Evolutionary conservation across 2,329 filamentous ascomycete genomes (phyloP), one percentile per base, ranked within the genome.

Genomic region (Diaporthe humulicola): DNA sequence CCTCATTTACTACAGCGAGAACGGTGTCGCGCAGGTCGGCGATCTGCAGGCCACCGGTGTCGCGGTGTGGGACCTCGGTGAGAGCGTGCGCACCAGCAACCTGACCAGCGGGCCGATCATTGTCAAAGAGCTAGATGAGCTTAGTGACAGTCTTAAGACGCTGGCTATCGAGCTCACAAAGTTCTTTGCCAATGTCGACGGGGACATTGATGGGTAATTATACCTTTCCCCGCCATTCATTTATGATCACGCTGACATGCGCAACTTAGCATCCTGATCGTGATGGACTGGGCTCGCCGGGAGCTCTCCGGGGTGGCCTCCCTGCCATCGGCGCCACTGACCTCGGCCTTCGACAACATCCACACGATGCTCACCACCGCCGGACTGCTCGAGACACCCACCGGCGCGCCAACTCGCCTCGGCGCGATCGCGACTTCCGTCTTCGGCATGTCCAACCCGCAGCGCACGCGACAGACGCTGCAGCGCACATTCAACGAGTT

Each of bases 221-320:
- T 73, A 71, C 64, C 3, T 33, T 30, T 67, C n/a, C 8, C 6
- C 22, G n/a, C 45, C 61, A 69, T 25, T 5, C 10, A 30, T 61
- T 36, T 15, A 4, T 25, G 38, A 17, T 22, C 9, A 36, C 28
- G 30, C 54, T 64, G 22, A 74, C 38, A 25, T 48, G 17, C 17
- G 6, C 10, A 58, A 36, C 9, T 9, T 17, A 93, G 93, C 75
- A 98, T 98, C 78, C 89, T 98, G 48, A 93, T 97, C 76, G 95
- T 97, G 70, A 98, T 98, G 95, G 95, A 98, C 81, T 98, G 96
- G 96, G 94, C 95, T 19, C 93, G 93, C 81, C 92, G 95, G 77
- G 95, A 98, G 83, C 90, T 98, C 19, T 88, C 92, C 75, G 92
- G 92, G 60, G 86, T 97, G 73, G 57, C 73, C 14, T 87, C 88